Evolutionary conservation across 225 moss, liverwort and hornwort genomes (phyloP).

Genomic region (Pseudisothecium myosuroides): DNA sequence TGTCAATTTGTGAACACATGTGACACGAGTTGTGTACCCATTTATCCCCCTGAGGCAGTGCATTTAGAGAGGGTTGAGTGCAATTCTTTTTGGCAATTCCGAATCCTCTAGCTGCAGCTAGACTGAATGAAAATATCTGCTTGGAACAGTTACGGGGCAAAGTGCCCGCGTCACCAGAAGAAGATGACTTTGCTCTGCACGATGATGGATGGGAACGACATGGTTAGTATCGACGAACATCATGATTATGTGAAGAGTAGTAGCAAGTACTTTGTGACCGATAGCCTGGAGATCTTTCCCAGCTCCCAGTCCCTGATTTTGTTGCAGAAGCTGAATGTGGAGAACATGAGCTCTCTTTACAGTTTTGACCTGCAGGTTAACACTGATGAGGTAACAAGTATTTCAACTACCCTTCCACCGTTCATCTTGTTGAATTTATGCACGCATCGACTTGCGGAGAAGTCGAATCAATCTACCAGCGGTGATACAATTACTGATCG

Average conservation of each 20-base stretch:
- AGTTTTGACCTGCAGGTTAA: slow-evolving; percentile 21
- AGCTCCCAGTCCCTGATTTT: slow-evolving; percentile 27
- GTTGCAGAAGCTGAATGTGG: slow-evolving; percentile 35
- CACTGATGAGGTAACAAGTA: slow-evolving; percentile 13
- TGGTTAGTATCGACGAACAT: neutral
- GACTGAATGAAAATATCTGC: neutral
- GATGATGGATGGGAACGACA: slow-evolving; percentile 5
- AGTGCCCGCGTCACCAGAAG: slow-evolving; percentile 40
- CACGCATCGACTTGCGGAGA: neutral
- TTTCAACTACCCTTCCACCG: neutral
- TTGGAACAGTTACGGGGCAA: slow-evolving; percentile 4
- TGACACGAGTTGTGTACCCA: neutral
- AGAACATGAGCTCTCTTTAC: slow-evolving; percentile 34
- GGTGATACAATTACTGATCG: neutral
- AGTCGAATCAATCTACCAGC: neutral
- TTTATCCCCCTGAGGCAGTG: neutral
- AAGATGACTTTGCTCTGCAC: slow-evolving; percentile 42
- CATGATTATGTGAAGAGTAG: slow-evolving; percentile 25
- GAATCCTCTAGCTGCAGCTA: neutral
- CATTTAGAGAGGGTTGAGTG: neutral
- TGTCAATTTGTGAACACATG: neutral
- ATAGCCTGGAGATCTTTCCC: slow-evolving; percentile 30
- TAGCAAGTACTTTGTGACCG: slow-evolving; percentile 32
- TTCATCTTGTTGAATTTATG: neutral
- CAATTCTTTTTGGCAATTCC: neutral